Base-by-base conservation (phyloP, 2,329 filamentous ascomycete species). In the Verticillium zaregamsianum region DNA sequence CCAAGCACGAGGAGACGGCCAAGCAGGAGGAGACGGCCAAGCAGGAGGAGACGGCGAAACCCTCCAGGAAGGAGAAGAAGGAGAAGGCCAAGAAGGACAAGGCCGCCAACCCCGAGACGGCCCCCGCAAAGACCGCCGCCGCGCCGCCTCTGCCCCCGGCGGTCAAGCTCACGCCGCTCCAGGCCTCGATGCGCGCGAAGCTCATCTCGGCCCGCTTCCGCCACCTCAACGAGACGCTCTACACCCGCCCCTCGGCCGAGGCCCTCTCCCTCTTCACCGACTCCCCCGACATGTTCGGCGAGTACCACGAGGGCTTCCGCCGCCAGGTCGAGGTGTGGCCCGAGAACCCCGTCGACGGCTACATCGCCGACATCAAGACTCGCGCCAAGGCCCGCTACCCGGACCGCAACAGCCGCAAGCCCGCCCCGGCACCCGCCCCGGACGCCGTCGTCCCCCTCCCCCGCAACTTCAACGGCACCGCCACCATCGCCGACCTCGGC, bases 301-400 rank as follows among this genome's bases (percentile, higher is more conserved):
- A 98, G 77, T 99, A 99, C 77, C 95, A 99, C 78, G 90, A 93
- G 64, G 95, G 95, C 37, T 99, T 99, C 82, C 90, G 93, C 1
- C 91, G 93, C 59, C 95, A 99, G 78, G 95, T 98, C 63, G 89
- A 92, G 71, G 90, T 93, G 2, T 99, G 95, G 95, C 95, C 95
- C 8, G 91, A 94, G 72, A 99, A 99, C 76, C 95, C 95, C 0
- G 92, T 99, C 56, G 91, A 97, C 74, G 86, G 85, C 62, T 98
- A 96, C 78, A 88, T 97, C 66, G 73, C 79, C 32, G 84, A 89
- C 58, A 87, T 98, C 66, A 82, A 87, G 61, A 72, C 77, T 17
- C 86, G 94, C n/a, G 92, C 84, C 23, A 85, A 82, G 57, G 76
- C 86, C 23, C 75, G 75, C 31, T 66, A 71, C 39, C 69, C 70